Evolutionary conservation across 169 alveolate species (phyloP).

Genomic region (Eimeria tenella): DNA sequence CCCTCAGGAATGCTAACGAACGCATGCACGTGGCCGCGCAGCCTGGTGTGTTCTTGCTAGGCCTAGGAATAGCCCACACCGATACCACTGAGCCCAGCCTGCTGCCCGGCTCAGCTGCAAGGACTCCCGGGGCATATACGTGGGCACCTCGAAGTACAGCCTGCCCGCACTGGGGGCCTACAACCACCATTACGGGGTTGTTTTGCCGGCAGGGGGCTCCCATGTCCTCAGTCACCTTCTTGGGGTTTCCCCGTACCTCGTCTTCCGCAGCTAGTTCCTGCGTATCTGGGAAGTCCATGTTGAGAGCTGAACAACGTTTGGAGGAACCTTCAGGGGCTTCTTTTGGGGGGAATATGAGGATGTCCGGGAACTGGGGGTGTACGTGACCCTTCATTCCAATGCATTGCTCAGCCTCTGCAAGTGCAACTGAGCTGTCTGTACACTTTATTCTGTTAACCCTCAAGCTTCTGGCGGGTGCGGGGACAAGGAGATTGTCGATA

Average conservation of each 20-base stretch:
- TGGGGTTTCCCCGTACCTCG: not conserved
- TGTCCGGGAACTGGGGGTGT: conserved; percentile 46
- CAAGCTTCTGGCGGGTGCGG: conserved; percentile 11
- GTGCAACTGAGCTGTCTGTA: conserved; percentile 22
- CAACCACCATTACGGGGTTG: conserved; percentile 10
- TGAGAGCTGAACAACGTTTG: not conserved
- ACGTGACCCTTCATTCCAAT: conserved; percentile 10
- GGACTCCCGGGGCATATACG: conserved; percentile 50
- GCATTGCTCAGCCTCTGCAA: conserved; percentile 13
- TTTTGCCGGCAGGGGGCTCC: not conserved
- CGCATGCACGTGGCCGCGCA: not conserved
- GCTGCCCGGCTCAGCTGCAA: conserved; percentile 60
- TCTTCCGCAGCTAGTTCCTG: not conserved
- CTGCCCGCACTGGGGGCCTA: conserved; percentile 63
- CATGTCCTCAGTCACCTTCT: not conserved
- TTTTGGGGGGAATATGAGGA: conserved; percentile 17
- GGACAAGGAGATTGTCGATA: conserved; percentile 22
- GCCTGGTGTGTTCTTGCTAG: not conserved
- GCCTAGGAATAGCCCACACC: conserved; percentile 37
- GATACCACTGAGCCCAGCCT: conserved; percentile 19
- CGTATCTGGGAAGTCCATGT: not conserved
- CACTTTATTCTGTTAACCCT: conserved; percentile 47
- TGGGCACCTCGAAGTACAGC: conserved; percentile 75
- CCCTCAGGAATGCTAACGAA: conserved; percentile 22
- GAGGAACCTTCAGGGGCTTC: not conserved